Percentiles rank a stretch among this genome's conserved stretches.
These are phyloP conservation scores for Fagus crenata DNA, from an alignment of 306 rosid genomes.

Conservation along the genomic window DNA sequence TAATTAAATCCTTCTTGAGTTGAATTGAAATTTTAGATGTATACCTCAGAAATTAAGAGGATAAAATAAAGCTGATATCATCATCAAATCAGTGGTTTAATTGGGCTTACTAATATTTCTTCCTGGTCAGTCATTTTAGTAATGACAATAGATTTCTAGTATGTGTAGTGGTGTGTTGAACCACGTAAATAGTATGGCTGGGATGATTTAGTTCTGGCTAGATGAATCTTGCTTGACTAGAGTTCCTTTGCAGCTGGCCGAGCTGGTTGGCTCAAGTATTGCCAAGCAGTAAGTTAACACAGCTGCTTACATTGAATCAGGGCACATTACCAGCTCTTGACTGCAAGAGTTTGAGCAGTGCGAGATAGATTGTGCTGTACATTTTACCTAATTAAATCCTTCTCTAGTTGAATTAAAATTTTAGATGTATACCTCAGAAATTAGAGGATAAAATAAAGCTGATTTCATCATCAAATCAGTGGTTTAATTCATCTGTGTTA, in stretches of 20 bases:
- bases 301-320: conserved; percentile 60
- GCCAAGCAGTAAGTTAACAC: conserved; percentile 69
- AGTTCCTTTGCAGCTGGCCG: conserved; percentile 68
- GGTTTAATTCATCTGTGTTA: background rate
- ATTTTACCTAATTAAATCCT: conserved; percentile 18
- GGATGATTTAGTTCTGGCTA: background rate
- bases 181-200: background rate
- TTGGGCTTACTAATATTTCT: background rate
- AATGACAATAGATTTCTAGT: background rate
- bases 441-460: no score
- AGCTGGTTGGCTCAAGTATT: conserved; percentile 60
- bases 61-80: no score
- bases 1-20: background rate
- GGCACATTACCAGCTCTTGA: conserved; percentile 79
- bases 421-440: background rate
- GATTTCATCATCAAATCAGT: no score
- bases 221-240: background rate
- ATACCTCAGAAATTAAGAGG: no score
- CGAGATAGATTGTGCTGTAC: conserved; percentile 69
- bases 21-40: background rate
- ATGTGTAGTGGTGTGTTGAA: background rate
- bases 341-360: conserved; percentile 55
- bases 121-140: background rate
- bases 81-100: no score
- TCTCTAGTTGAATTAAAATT: background rate